phyloP scores from a whole-genome alignment of 2,329 filamentous ascomycete species.

The Cadophora gregata region DNA sequence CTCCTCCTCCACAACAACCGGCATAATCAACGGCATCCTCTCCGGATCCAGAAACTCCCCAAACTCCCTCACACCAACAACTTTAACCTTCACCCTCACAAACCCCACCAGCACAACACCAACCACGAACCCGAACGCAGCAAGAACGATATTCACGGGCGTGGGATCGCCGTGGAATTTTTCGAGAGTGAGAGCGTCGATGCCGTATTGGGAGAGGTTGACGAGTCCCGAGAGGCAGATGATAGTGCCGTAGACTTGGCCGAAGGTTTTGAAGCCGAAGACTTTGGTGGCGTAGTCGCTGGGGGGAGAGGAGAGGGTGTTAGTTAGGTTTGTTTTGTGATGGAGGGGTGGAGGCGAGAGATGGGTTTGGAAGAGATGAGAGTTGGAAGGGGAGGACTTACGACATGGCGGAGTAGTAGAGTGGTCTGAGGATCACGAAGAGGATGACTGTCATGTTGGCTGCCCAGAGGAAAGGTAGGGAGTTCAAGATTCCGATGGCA shows the following conservation, averaged over 20 bases:
- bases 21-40: conserved; percentile 20
- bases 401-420: conserved; percentile 28
- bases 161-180: conserved; percentile 21
- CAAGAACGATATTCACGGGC: conserved; percentile 22
- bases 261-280: conserved; percentile 26
- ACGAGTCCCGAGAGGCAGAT: conserved; percentile 25
- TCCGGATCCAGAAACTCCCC: conserved; percentile 16
- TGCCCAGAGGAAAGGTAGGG: conserved; percentile 22
- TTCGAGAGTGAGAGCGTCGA: conserved; percentile 23
- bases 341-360: neutral
- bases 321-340: no score
- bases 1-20: neutral
- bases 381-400: conserved; percentile 13
- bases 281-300: conserved; percentile 26
- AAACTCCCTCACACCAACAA: neutral
- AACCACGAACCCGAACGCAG: conserved; percentile 15
- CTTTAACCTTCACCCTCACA: conserved; percentile 16
- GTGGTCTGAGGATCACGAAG: conserved; percentile 19
- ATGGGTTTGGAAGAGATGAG: neutral
- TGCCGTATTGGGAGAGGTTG: conserved; percentile 23
- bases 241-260: conserved; percentile 21
- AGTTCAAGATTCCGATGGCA: conserved; percentile 20
- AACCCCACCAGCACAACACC: conserved; percentile 18
- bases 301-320: no score
- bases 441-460: conserved; percentile 20